Base-by-base conservation (phyloP, 2,329 filamentous ascomycete genomes). In the Aspergillus pseudonomiae region DNA sequence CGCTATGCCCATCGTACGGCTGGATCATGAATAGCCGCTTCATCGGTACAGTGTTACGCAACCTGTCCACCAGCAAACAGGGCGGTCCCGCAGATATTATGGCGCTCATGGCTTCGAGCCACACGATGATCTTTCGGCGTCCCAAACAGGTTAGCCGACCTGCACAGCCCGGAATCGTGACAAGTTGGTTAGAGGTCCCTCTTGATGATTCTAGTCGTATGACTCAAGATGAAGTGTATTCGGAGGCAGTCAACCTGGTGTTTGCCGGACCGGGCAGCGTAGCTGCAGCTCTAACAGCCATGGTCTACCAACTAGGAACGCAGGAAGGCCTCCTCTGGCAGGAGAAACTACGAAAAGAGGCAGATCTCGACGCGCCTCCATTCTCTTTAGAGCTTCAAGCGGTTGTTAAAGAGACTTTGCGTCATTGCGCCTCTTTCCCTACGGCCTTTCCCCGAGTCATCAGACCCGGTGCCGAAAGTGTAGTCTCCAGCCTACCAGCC, bases 401-500 rank as follows among this genome's bases (percentile, higher is more conserved):
- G 3, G 67, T 68, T 26, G 63, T 70, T 52, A 70, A 67, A 34
- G 68, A 70, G 45, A 67, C 68, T 2, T 28, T 68, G 19, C 65
- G 68, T 16, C 30, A 67, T 7, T 34, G 48, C 16, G 45, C 63
- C 12, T 59, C 63, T 7, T 68, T 70, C 21, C 63, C 68, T 2
- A 68, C 65, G 1, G 67, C 65, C 3, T 68, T 70, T 46, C 68
- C 68, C 24, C 67, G 68, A 1, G 64, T 65, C 16, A 67, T 68
- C 21, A 57, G n/a, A 14, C 50, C 62, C 5, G 67, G 68, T 14
- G 68, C 67, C 5, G 67, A 70, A 50, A 61, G 21, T n/a, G 62
- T 57, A 5, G 45, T 68, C 7, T 60, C 64, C 11, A 56, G 26
- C 19, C 52, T 66, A 14, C 39, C 58, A 16, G 59, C 57, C 48